These are phyloP conservation scores for Fusarium sterilihyphosum DNA, from an alignment of 2,329 filamentous ascomycete genomes.

Conservation along the genomic window DNA sequence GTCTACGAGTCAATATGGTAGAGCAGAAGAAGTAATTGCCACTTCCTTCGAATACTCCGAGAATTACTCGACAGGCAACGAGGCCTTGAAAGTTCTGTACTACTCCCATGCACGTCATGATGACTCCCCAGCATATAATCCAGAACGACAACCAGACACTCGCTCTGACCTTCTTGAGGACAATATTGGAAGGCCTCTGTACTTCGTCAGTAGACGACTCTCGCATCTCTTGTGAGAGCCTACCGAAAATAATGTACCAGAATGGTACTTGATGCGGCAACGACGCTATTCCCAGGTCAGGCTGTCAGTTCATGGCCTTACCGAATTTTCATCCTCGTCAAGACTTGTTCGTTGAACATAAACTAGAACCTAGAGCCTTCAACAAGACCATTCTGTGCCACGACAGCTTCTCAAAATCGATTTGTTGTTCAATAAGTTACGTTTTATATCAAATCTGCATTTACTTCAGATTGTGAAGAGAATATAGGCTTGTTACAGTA, in stretches of 20 bases:
- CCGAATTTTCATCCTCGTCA: no score
- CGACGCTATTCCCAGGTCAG: neutral
- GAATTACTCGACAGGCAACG: slow-evolving; percentile 55
- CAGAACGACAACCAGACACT: slow-evolving; percentile 50
- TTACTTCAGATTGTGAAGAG: no score
- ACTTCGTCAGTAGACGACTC: slow-evolving; percentile 35
- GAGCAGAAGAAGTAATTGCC: fast-evolving
- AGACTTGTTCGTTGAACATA: no score
- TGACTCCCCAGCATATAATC: slow-evolving; percentile 54
- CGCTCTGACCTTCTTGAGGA: slow-evolving; percentile 48
- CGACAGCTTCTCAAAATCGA: no score
- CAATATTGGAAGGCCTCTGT: slow-evolving; percentile 49
- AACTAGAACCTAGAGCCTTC: no score
- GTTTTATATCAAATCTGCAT: no score
- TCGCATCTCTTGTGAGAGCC: neutral
- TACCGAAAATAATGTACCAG: slow-evolving; percentile 55
- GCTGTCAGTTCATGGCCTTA: neutral
- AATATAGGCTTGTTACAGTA: no score
- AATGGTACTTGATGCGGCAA: no score
- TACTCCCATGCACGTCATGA: slow-evolving; percentile 57
- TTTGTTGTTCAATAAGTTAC: no score
- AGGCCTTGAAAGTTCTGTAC: slow-evolving; percentile 58
- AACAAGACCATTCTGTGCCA: no score
- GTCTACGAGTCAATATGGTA: neutral
- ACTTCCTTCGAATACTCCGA: slow-evolving; percentile 51